Evolutionary conservation across 176 grass and related monocot species (phyloP).

Genomic region (Melocanna baccifera): DNA sequence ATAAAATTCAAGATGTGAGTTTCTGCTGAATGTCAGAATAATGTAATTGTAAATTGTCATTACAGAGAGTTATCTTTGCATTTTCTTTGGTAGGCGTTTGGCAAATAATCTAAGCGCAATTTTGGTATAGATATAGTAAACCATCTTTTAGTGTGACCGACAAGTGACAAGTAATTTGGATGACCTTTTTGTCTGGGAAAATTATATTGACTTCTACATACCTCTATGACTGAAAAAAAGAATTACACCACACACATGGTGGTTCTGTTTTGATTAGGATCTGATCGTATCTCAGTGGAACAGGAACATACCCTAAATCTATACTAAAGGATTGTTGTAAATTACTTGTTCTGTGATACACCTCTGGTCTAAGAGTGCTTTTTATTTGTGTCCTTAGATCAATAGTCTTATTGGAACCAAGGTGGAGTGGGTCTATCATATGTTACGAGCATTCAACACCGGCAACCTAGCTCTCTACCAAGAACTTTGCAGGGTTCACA

Average conservation of each 20-base stretch:
- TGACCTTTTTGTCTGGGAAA: neutral
- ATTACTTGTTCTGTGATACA: neutral
- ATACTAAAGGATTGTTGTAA: neutral
- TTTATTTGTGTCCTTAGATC: conserved; percentile 54
- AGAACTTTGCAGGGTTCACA: conserved; percentile 82
- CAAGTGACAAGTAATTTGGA: conserved; percentile 13
- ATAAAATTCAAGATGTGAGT: neutral
- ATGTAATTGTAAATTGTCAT: neutral
- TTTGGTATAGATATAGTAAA: neutral
- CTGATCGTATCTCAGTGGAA: neutral
- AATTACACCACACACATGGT: neutral
- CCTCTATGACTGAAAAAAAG: neutral
- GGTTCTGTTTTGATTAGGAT: neutral
- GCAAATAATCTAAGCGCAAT: neutral
- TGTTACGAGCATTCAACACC: conserved; percentile 80
- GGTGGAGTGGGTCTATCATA: conserved; percentile 92
- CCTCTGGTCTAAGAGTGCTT: conserved; percentile 17
- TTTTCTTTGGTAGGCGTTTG: neutral
- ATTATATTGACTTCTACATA: neutral
- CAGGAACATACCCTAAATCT: neutral
- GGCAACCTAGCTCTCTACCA: conserved; percentile 82
- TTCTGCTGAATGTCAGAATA: neutral
- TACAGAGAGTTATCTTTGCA: neutral
- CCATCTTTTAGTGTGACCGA: neutral
- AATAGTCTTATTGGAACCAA: conserved; percentile 88